Evolutionary conservation across 331 rosid species (phyloP).

Genomic region (Saraca asoca): DNA sequence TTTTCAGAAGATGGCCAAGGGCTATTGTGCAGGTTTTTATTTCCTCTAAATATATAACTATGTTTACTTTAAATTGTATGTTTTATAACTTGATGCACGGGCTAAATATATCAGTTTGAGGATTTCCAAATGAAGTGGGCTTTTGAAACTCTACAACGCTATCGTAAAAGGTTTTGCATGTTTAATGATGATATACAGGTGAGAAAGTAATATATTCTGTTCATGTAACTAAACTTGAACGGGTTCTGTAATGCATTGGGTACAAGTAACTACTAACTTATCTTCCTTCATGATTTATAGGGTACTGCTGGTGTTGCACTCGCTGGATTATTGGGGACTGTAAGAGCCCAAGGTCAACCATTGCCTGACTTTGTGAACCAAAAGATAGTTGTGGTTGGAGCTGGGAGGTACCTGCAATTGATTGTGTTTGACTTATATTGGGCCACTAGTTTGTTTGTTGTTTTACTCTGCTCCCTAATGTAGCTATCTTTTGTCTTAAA

Average conservation of each 20-base stretch:
- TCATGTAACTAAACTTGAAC: constrained; percentile 17
- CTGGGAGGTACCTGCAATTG: constrained; percentile 78
- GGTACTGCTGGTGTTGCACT: constrained; percentile 99
- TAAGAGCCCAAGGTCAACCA: constrained; percentile 92
- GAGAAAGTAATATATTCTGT: constrained; percentile 37
- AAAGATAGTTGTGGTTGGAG: constrained; percentile 97
- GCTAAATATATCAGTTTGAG: constrained; percentile 68
- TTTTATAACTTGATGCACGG: constrained; percentile 39
- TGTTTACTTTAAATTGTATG: constrained; percentile 26
- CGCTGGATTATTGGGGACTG: constrained; percentile 93
- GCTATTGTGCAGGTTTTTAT: constrained; percentile 80
- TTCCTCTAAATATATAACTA: constrained; percentile 36
- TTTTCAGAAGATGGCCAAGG: constrained; percentile 94
- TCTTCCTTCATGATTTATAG: constrained; percentile 48
- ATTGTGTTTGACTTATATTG: constrained; percentile 26
- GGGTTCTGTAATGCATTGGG: not conserved
- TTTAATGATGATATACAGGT: constrained; percentile 99
- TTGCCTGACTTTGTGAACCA: constrained; percentile 78
- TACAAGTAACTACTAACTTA: constrained; percentile 19
- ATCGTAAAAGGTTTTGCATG: constrained; percentile 90
- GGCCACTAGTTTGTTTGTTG: constrained; percentile 30
- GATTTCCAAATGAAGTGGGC: constrained; percentile 99
- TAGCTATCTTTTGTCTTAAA: constrained; percentile 35
- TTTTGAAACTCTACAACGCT: constrained; percentile 89
- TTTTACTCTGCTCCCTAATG: constrained; percentile 33